Evolutionary conservation across 768 basidiomycete genomes (phyloP), one percentile per base, ranked within the genome.

Genomic region (Gymnopilus dilepis): DNA sequence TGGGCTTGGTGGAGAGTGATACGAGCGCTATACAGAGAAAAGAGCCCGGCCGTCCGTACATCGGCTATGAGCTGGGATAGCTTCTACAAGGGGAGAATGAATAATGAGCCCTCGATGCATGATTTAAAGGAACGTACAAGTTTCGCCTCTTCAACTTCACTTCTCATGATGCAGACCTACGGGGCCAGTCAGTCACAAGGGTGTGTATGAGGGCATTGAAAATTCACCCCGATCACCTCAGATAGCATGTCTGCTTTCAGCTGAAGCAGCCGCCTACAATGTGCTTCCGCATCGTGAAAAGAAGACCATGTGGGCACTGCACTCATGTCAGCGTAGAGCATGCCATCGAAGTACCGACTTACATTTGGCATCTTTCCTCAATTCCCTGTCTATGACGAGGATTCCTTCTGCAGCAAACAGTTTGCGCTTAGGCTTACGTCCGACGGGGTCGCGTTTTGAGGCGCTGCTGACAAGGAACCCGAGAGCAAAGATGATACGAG

Each of bases 201-300:
- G 13, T 48, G 5, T 12, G 41, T 52, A 13, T 4, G 17, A 38
- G n/a, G 38, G 31, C 1, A 40, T 48, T n/a, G n/a, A 2, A 33
- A 28, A 65, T 82, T 38, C 72, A 91, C 91, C 6, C 83, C 84
- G 17, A 87, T 77, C 6, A 92, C 78, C 67, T 94, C 92, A 61
- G 86, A 88, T 40, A 90, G 69, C 60, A 92, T 70, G 64, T 93
- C 91, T 0, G 89, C 90, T 63, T 87, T 87, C 43, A 93, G 82
- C 55, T 80, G 82, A n/a, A 81, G 77, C 61, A 90, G 77, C 33
- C 80, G 75, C 17, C 74, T 70, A 37, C 85, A 81, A 1, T 86
- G 69, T 34, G 78, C 79, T 11, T 77, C 73, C 0, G 85, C 74
- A 56, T 91, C 88, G 1, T 72, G 74, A 7, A 77, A 69, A 37